These are phyloP conservation scores for Boletales sp. DNA, from an alignment of 768 basidiomycete genomes.

Conservation along the genomic window DNA sequence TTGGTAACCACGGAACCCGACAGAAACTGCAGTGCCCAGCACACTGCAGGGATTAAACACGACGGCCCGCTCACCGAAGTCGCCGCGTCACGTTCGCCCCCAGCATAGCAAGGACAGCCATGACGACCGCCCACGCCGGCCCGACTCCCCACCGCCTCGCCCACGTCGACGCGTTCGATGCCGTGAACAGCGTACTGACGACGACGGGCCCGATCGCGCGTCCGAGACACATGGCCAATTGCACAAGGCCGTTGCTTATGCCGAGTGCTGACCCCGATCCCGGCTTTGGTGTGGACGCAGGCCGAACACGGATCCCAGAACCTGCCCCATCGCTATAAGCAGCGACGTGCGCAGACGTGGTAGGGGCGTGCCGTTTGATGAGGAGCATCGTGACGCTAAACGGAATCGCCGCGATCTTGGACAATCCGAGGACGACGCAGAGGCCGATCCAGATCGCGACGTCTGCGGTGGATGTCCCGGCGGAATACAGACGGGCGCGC, in stretches of 20 bases:
- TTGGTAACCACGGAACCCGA: conserved; percentile 1
- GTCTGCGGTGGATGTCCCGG: neutral
- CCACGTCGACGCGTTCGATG: conserved; percentile 8
- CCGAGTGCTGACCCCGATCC: conserved; percentile 39
- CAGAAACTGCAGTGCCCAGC: neutral
- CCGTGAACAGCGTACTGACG: conserved; percentile 20
- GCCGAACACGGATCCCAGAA: neutral
- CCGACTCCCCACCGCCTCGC: neutral
- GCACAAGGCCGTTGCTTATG: conserved; percentile 58
- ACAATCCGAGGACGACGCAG: conserved; percentile 35
- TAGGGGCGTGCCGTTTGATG: conserved; percentile 46
- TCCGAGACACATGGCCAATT: conserved; percentile 51
- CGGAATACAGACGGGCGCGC: neutral
- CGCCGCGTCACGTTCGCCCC: conserved; percentile 11
- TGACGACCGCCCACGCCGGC: conserved; percentile 6
- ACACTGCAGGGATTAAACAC: too few relatives aligned
- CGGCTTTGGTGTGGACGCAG: too few relatives aligned
- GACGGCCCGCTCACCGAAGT: neutral
- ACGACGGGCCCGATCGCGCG: conserved; percentile 49
- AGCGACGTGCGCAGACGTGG: conserved; percentile 11
- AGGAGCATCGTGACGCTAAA: conserved; percentile 56
- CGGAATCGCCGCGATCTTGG: conserved; percentile 19
- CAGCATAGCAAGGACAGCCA: conserved; percentile 1
- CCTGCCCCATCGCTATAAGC: too few relatives aligned
- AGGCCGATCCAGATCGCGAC: conserved; percentile 48